Evolutionary conservation across 352 stramenopile genomes (phyloP).

Genomic region (Discostella stelligera): DNA sequence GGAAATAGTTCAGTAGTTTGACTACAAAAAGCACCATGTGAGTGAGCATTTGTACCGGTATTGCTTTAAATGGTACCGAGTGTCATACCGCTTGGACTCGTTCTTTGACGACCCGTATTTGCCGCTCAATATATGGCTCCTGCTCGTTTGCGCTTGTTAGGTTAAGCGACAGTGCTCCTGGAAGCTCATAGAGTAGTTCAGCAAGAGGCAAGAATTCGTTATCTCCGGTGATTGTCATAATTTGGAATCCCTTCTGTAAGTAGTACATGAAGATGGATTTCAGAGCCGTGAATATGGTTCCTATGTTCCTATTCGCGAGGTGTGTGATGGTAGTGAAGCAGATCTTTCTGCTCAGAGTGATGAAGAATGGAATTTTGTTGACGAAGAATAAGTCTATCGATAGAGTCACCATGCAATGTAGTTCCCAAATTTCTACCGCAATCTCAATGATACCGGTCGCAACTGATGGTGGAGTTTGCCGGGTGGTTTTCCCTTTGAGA

Average conservation of each 20-base stretch:
- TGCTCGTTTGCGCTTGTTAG: neutral
- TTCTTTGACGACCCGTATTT: neutral
- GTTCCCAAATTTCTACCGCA: neutral
- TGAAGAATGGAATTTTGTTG: conserved; percentile 5
- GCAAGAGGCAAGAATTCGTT: neutral
- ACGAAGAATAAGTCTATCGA: conserved; percentile 5
- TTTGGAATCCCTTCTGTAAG: conserved; percentile 1
- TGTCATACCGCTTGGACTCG: neutral
- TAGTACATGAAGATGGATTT: conserved; percentile 6
- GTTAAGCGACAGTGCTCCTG: neutral
- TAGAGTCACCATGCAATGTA: neutral
- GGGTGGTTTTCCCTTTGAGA: neutral
- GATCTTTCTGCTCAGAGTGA: conserved; percentile 3
- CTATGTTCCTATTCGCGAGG: no score
- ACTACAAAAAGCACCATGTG: no score
- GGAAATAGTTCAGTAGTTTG: no score
- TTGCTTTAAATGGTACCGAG: no score
- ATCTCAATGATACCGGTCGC: neutral
- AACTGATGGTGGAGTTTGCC: neutral
- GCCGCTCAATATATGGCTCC: neutral
- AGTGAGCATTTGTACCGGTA: no score
- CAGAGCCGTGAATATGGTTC: neutral
- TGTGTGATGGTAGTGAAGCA: neutral
- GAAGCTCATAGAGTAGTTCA: neutral
- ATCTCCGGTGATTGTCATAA: neutral